Evolutionary conservation across 805 yeast genomes (phyloP).

Genomic region (Hanseniaspora vineae): DNA sequence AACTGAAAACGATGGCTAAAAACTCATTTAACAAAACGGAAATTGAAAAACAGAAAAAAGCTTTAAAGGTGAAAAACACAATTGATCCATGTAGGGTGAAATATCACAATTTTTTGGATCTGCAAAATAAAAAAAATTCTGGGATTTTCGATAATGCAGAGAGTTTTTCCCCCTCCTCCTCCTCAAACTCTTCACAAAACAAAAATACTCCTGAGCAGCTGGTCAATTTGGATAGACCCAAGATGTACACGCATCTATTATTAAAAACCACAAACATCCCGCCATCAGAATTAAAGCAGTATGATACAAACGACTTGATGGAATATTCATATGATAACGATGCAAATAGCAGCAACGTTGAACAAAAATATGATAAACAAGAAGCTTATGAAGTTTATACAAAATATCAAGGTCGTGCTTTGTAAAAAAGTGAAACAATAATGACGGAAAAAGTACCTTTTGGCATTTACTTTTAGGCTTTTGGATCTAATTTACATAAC

Average conservation of each 20-base stretch:
- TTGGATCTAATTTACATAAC: no score
- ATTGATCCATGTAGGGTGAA: background rate
- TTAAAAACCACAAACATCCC: background rate
- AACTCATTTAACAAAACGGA: constrained; percentile 17
- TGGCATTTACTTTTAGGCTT: no score
- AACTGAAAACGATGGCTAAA: constrained; percentile 14
- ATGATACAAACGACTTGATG: background rate
- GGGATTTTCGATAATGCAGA: background rate
- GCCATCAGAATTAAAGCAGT: background rate
- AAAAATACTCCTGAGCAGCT: background rate
- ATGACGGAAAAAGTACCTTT: no score
- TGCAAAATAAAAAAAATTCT: background rate
- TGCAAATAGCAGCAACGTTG: background rate
- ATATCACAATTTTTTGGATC: background rate
- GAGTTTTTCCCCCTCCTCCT: background rate
- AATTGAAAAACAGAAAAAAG: constrained; percentile 10
- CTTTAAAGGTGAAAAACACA: constrained; percentile 5
- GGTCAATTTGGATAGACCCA: background rate
- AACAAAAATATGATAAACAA: background rate
- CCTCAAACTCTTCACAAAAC: background rate
- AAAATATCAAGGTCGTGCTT: background rate
- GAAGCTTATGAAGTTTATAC: background rate
- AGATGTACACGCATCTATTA: background rate
- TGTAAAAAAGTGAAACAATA: background rate
- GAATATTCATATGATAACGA: background rate